Conservation (phyloP, 306 rosid species). For the Datisca glomerata region DNA sequence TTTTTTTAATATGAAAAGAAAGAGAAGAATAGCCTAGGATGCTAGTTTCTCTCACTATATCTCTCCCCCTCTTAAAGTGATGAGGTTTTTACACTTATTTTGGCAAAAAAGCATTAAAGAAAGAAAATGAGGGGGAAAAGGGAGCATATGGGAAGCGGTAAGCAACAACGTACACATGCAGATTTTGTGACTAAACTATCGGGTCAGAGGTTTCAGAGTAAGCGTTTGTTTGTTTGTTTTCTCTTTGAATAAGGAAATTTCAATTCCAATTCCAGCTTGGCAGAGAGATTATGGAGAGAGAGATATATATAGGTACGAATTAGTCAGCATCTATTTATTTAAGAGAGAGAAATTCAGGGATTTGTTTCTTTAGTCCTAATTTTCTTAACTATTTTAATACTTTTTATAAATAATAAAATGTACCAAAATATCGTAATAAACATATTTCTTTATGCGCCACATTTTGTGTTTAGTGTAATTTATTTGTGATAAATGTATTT, state of each 20-base stretch:
- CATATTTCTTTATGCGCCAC: too few species aligned
- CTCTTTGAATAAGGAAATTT: conserved; percentile 19
- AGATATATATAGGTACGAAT: background rate
- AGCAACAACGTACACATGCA: conserved; percentile 76
- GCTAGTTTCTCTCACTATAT: conserved; percentile 3
- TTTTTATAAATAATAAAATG: too few species aligned
- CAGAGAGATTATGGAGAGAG: background rate
- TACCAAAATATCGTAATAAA: too few species aligned
- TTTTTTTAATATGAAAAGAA: background rate
- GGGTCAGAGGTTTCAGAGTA: conserved; percentile 69
- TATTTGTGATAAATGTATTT: too few species aligned
- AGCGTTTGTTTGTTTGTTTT: conserved; percentile 23
- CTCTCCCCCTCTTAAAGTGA: background rate
- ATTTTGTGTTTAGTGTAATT: too few species aligned
- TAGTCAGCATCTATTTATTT: background rate
- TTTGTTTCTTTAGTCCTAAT: background rate
- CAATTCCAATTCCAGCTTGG: too few species aligned
- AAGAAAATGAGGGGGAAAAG: conserved; percentile 8
- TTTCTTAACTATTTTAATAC: too few species aligned
- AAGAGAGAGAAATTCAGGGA: background rate
- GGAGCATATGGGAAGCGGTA: conserved; percentile 36
- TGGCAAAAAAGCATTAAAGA: background rate
- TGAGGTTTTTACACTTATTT: background rate
- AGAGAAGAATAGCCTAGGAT: conserved; percentile 19
- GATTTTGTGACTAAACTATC: conserved; percentile 73